phyloP scores from a whole-genome alignment of 495 filamentous ascomycete species.

The Penicillium verhagenii region DNA sequence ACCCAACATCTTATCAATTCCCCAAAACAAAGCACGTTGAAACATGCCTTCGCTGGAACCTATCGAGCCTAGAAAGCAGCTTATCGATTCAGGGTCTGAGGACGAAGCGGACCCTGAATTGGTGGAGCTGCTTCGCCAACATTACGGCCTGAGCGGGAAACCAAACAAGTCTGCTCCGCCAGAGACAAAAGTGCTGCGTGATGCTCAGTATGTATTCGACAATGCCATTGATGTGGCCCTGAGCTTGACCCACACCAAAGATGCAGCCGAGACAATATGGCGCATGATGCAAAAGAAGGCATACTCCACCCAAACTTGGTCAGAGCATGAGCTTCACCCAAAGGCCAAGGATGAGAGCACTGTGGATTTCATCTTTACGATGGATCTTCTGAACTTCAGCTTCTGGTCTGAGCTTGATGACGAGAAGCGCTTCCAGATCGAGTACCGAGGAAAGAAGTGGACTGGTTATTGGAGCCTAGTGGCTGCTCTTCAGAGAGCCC shows the following conservation, averaged over 20 bases:
- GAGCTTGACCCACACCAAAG: conserved; percentile 72
- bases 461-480: conserved; percentile 96
- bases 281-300: conserved; percentile 75
- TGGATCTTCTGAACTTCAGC: conserved; percentile 95
- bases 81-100: conserved; percentile 55
- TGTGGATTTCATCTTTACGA: conserved; percentile 89
- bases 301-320: conserved; percentile 84
- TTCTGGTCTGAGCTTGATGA: conserved; percentile 79
- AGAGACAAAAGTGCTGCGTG: conserved; percentile 78
- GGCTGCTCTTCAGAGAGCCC: conserved; percentile 76
- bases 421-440: conserved; percentile 70
- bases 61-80: conserved; percentile 13
- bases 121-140: conserved; percentile 79
- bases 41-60: conserved; percentile 26
- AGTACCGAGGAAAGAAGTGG: conserved; percentile 77
- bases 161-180: conserved; percentile 48
- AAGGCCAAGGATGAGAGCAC: conserved; percentile 71
- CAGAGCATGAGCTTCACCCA: conserved; percentile 87
- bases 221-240: conserved; percentile 91
- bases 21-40: background rate
- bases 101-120: conserved; percentile 88
- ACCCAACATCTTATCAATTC: background rate
- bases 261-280: conserved; percentile 76
- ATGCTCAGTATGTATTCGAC: conserved; percentile 83
- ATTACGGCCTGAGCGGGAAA: conserved; percentile 61